These are phyloP conservation scores for Agroathelia rolfsii DNA, from an alignment of 1,284 basidiomycete species.

Conservation along the genomic window DNA sequence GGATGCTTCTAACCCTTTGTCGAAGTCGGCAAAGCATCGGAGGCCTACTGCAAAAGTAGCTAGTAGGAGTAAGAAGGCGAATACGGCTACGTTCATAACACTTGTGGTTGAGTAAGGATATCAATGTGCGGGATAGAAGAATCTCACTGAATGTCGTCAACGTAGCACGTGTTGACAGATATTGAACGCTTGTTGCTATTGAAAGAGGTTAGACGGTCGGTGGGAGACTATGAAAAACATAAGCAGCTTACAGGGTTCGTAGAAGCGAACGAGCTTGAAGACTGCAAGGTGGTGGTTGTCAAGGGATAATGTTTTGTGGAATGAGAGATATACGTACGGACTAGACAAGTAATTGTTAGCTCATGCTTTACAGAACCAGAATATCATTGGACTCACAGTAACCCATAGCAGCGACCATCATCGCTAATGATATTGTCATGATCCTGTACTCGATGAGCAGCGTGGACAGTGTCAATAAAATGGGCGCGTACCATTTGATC, in stretches of 20 bases:
- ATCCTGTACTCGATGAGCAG: constrained; percentile 31
- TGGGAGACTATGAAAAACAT: no score
- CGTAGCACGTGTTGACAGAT: constrained; percentile 64
- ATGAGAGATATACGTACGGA: constrained; percentile 34
- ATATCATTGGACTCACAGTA: constrained; percentile 45
- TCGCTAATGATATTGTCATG: constrained; percentile 54
- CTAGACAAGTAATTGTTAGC: constrained; percentile 22
- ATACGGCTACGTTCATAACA: constrained; percentile 40
- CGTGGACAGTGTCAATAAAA: constrained; percentile 5
- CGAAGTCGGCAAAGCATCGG: constrained; percentile 71
- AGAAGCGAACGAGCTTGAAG: constrained; percentile 75
- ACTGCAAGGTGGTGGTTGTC: constrained; percentile 30
- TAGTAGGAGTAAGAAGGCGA: constrained; percentile 64
- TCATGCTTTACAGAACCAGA: constrained; percentile 7
- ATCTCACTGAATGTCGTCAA: constrained; percentile 69
- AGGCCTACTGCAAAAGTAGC: constrained; percentile 64
- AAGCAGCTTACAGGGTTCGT: no score
- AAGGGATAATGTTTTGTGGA: background rate
- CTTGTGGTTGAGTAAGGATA: constrained; percentile 1
- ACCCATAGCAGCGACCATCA: constrained; percentile 67
- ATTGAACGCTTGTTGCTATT: constrained; percentile 39
- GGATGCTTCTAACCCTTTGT: constrained; percentile 57
- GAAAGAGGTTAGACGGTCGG: no score
- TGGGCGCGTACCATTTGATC: constrained; percentile 53
- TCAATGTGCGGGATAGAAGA: background rate